These are phyloP conservation scores for Phytophthora agathidicida DNA, from an alignment of 352 stramenopile genomes.

Conservation along the genomic window DNA sequence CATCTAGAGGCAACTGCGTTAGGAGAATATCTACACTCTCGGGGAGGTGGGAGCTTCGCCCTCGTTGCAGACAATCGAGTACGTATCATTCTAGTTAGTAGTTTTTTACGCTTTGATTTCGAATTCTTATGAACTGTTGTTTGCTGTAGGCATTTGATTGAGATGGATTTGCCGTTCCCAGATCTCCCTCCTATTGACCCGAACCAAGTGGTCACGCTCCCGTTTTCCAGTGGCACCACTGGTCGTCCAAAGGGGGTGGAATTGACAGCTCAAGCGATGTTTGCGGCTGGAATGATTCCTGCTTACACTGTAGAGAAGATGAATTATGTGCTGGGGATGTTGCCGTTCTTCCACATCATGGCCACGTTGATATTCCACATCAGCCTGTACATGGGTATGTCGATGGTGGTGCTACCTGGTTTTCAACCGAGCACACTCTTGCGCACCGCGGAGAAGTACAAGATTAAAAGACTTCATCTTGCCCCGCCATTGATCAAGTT, in stretches of 20 bases:
- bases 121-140: not conserved
- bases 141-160: slow-evolving; percentile 13
- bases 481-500: slow-evolving; percentile 82
- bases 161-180: slow-evolving; percentile 19
- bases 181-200: slow-evolving; percentile 19
- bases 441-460: slow-evolving; percentile 65
- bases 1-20: too few species aligned
- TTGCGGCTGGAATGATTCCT: slow-evolving; percentile 72
- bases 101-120: not conserved
- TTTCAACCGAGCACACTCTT: slow-evolving; percentile 92
- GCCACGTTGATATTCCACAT: slow-evolving; percentile 84
- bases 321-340: slow-evolving; percentile 45
- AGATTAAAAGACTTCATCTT: slow-evolving; percentile 47
- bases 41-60: not conserved
- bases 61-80: slow-evolving; percentile 32
- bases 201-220: slow-evolving; percentile 46
- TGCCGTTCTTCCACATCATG: slow-evolving; percentile 98
- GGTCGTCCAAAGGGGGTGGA: slow-evolving; percentile 87
- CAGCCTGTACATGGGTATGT: slow-evolving; percentile 73
- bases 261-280: slow-evolving; percentile 84
- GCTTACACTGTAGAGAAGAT: slow-evolving; percentile 48
- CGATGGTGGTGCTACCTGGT: slow-evolving; percentile 84
- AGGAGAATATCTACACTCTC: slow-evolving; percentile 31
- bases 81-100: slow-evolving; percentile 3
- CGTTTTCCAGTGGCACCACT: slow-evolving; percentile 95